Evolutionary conservation across 495 filamentous ascomycete species (phyloP), one percentile per base, ranked within the genome.

Genomic region (Astrocystis sublimbata): DNA sequence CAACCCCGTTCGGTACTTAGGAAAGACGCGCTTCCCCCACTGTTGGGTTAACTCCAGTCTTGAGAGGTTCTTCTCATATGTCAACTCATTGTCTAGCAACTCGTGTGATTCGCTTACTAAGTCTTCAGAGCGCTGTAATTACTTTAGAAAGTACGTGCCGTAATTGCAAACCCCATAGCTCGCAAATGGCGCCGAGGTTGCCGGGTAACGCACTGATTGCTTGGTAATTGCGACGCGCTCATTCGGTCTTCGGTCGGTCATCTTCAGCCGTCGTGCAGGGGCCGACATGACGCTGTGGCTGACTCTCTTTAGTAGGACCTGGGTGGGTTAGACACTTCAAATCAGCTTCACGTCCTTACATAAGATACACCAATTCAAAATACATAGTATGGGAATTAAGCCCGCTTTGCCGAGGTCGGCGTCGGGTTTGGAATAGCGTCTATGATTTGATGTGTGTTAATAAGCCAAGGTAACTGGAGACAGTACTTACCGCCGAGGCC

Each of bases 191-290:
- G 13, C 43, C 23, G 43, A 47, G 6, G 43, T 30, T 49, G 46
- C 46, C 46, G 46, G 6, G 24, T 49, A 49, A 30, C 23, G 13
- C 36, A n/a, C 19, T 28, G 42, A 31, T 43, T 56, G 54, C 54
- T 57, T 57, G 54, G 54, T 57, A 57, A 57, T 57, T 33, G 12
- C 8, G 9, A 4, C n/a, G 40, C 40, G 19, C 19, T 56, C 13
- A 56, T 56, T 56, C 19, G 52, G 52, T 24, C 23, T 36, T 54
- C n/a, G n/a, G n/a, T n/a, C n/a, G n/a, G n/a, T n/a, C n/a, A n/a
- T n/a, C n/a, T 40, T 13, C 12, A 23, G 23, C 9, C 15, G 6
- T 51, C 47, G 19, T 35, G 21, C 30, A 35, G 28, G 8, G 17
- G 33, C 35, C n/a, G 8, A 6, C 19, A 21, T 52, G 49, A 28